Percentiles rank a stretch among this genome's conserved stretches.
Conservation (phyloP, 495 filamentous ascomycete species). For the Talaromyces trachyspermus region DNA sequence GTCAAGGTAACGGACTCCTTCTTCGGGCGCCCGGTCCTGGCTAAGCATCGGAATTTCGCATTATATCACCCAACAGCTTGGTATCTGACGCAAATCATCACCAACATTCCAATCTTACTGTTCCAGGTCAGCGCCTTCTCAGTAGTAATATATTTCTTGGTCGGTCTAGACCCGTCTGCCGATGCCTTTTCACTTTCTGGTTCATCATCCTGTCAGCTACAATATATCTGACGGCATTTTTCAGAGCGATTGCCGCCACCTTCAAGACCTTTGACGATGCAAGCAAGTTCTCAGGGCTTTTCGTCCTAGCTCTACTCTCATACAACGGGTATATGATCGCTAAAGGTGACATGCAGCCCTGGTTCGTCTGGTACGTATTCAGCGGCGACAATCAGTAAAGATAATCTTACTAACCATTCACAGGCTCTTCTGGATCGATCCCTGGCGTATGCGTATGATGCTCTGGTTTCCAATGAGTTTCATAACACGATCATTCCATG, state of each 20-base stretch:
- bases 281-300: conserved; percentile 46
- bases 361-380: conserved; percentile 79
- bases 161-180: conserved; percentile 37
- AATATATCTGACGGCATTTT: conserved; percentile 44
- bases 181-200: conserved; percentile 46
- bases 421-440: conserved; percentile 68
- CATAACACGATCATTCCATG: conserved; percentile 42
- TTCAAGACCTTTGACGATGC: conserved; percentile 46
- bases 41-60: conserved; percentile 70
- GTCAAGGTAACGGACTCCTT: conserved; percentile 67
- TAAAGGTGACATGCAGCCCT: conserved; percentile 59
- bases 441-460: conserved; percentile 68
- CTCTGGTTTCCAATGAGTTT: conserved; percentile 61
- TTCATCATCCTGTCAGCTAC: conserved; percentile 33
- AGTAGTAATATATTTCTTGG: conserved; percentile 71
- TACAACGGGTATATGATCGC: conserved; percentile 71
- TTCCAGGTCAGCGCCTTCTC: conserved; percentile 58
- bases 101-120: conserved; percentile 62
- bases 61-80: conserved; percentile 70
- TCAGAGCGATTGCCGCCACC: conserved; percentile 41
- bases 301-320: conserved; percentile 41
- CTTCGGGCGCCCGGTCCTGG: conserved; percentile 57
- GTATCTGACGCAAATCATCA: conserved; percentile 59
- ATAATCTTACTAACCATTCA: no score
- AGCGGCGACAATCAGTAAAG: no score